These are phyloP conservation scores for Meredithiella fracta DNA, from an alignment of 2,329 filamentous ascomycete genomes.

Conservation along the genomic window DNA sequence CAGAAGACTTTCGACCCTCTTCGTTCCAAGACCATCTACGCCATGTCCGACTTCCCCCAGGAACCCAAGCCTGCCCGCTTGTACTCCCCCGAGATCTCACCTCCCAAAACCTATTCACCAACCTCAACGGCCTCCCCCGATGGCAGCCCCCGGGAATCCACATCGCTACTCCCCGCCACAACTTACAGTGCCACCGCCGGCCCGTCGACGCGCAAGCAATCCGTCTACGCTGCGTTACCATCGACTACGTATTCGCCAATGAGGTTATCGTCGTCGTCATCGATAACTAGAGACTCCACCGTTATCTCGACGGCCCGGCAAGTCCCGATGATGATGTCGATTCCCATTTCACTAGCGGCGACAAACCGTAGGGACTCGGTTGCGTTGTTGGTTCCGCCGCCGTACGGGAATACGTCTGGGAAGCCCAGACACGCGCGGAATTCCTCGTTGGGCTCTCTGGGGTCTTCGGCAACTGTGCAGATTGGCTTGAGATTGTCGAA, in stretches of 20 bases:
- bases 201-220: background rate
- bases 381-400: conserved; percentile 7
- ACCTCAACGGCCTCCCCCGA: background rate
- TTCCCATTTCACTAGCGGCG: background rate
- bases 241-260: background rate
- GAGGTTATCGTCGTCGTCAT: background rate
- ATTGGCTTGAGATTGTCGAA: conserved; percentile 54
- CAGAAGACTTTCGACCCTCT: background rate
- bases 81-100: background rate
- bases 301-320: background rate
- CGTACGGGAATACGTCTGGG: conserved; percentile 1
- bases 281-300: background rate
- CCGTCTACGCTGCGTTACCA: background rate
- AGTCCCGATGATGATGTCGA: background rate
- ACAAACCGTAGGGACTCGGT: background rate
- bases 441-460: conserved; percentile 33
- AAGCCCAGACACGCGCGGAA: conserved; percentile 34
- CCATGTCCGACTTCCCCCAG: conserved; percentile 9
- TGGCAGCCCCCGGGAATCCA: background rate
- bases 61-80: conserved; percentile 9
- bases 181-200: conserved; percentile 1
- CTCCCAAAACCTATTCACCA: background rate
- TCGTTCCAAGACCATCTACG: conserved; percentile 7
- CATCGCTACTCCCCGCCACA: conserved; percentile 7
- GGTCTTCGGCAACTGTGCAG: conserved; percentile 52